Evolutionary conservation across 805 yeast genomes (phyloP), one percentile per base, ranked within the genome.

Genomic region (Pichia eremophila): DNA sequence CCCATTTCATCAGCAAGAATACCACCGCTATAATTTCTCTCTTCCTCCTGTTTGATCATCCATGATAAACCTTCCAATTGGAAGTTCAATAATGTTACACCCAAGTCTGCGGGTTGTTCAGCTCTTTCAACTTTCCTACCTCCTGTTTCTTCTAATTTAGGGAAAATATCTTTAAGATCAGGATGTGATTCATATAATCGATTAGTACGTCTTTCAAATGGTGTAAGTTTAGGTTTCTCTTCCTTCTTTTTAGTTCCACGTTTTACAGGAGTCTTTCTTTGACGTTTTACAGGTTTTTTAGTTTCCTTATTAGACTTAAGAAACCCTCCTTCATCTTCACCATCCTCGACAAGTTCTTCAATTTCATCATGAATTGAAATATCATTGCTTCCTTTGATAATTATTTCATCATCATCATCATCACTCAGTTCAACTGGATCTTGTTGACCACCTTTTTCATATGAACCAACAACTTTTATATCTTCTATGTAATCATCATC

Each of bases 1-100:
- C 99, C 99, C 99, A 93, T 93, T 66, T 93, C 99, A 69, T 93
- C 99, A 6, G 99, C 98, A 42, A 93, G 69, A 10, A 93, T 83
- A 15, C 98, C 99, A 27, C 99, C 99, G 15, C 76, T 72, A 64
- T 84, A 91, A 40, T 72, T 74, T 25, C 85, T 73, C 22, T 79
- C 80, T 58, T 88, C 95, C 60, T 91, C 98, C 66, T 91, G 98
- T 43, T 78, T 73, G 14, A 77, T 56, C 51, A 93, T 73, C 99
- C 99, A 93, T 57, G 84, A 77, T 43, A 93, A 70, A 18, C 99
- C 99, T 68, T 93, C 99, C 15, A 79, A 69, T 66, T 93, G 99
- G 66, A 93, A 93, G 1, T 97, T 98, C 29, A 93, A 70, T 37
- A 93, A 65, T 29, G 72, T 73, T 41, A 88, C 74, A 2, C 75